Percentiles rank a stretch among this genome's conserved stretches.
Evolutionary conservation across 192 early-diverging fungal genomes (phyloP).

Genomic region (Pecoramyces ruminantium): DNA sequence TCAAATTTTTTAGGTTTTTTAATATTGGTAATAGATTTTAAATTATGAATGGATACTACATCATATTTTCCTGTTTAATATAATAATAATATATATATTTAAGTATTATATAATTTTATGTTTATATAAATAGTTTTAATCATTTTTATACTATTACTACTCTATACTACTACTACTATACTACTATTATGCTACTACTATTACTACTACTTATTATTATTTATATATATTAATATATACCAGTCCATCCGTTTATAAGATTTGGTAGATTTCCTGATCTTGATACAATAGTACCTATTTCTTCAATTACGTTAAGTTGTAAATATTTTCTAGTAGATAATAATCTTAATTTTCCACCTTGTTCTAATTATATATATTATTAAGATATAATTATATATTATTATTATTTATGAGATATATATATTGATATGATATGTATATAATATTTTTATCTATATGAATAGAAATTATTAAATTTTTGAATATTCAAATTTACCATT

Average conservation of each 20-base stretch:
- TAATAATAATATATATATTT: too few relatives aligned
- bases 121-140: too few relatives aligned
- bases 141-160: too few relatives aligned
- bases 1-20: not conserved
- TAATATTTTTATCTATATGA: too few relatives aligned
- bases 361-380: slow-evolving; percentile 2
- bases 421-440: too few relatives aligned
- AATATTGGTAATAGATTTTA: not conserved
- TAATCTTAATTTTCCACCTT: slow-evolving; percentile 11
- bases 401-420: slow-evolving; percentile 2
- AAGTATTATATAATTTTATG: too few relatives aligned
- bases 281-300: slow-evolving; percentile 28
- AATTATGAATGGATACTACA: not conserved
- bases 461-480: too few relatives aligned
- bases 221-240: not conserved
- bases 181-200: too few relatives aligned
- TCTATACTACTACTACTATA: too few relatives aligned
- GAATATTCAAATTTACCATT: slow-evolving; percentile 12
- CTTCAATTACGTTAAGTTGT: slow-evolving; percentile 23
- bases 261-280: slow-evolving; percentile 15
- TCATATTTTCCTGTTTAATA: not conserved
- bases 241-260: not conserved
- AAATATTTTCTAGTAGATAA: slow-evolving; percentile 25
- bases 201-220: too few relatives aligned
- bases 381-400: not conserved